Percentiles rank a stretch among this genome's conserved stretches.
phyloP scores from a whole-genome alignment of 2,329 filamentous ascomycete species.

The Nigrospora sphaerica region DNA sequence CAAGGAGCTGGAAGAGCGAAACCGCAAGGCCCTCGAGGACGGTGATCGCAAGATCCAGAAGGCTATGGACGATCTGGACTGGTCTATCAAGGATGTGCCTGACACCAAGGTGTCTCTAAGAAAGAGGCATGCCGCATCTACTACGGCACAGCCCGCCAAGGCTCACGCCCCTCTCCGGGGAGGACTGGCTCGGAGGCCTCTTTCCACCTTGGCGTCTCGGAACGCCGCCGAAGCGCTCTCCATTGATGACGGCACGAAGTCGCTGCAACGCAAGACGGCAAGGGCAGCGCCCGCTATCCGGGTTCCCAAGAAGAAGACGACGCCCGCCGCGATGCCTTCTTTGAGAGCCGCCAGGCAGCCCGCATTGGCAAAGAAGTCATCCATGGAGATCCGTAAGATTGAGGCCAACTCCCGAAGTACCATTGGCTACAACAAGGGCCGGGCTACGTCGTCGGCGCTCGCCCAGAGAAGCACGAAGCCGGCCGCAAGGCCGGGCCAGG shows the following conservation, averaged over 20 bases:
- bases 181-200: constrained; percentile 16
- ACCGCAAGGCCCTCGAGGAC: constrained; percentile 42
- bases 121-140: constrained; percentile 7
- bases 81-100: constrained; percentile 50
- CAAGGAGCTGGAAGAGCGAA: constrained; percentile 49
- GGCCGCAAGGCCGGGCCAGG: constrained; percentile 5
- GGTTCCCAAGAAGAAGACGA: constrained; percentile 15
- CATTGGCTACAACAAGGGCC: constrained; percentile 77
- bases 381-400: constrained; percentile 53
- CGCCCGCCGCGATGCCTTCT: constrained; percentile 17
- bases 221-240: constrained; percentile 47
- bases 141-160: constrained; percentile 3
- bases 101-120: constrained; percentile 33
- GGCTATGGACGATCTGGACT: constrained; percentile 56
- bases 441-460: constrained; percentile 43
- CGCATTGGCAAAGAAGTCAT: constrained; percentile 36
- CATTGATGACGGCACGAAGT: constrained; percentile 26
- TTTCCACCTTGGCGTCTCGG: constrained; percentile 48
- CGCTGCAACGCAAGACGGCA: constrained; percentile 19
- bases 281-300: constrained; percentile 13
- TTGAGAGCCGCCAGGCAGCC: constrained; percentile 21
- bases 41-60: constrained; percentile 62
- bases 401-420: constrained; percentile 70
- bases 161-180: background rate
- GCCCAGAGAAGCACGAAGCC: constrained; percentile 24